These are phyloP conservation scores for Fusarium sp. DNA, from an alignment of 2,329 filamentous ascomycete genomes.

Conservation along the genomic window DNA sequence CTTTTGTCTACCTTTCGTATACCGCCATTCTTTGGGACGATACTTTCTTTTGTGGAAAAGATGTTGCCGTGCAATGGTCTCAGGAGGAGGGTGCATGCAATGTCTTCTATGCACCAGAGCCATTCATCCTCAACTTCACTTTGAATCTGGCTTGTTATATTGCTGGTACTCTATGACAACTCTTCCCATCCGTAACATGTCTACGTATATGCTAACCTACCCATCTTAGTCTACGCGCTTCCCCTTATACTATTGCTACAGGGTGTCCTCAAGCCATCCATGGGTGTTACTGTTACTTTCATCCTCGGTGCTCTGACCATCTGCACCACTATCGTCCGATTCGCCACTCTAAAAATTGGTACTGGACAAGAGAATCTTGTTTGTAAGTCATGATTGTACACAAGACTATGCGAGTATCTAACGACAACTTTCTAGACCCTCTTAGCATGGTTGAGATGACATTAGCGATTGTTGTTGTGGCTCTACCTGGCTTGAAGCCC, in stretches of 20 bases:
- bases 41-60: conserved; percentile 48
- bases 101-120: conserved; percentile 47
- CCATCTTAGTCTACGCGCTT: conserved; percentile 44
- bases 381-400: conserved; percentile 14
- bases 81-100: conserved; percentile 50
- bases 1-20: conserved; percentile 46
- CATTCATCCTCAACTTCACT: conserved; percentile 49
- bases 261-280: conserved; percentile 27
- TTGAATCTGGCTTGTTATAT: conserved; percentile 48
- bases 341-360: conserved; percentile 29
- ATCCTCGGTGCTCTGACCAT: conserved; percentile 33
- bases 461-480: conserved; percentile 31
- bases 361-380: conserved; percentile 39
- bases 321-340: conserved; percentile 31
- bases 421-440: conserved; percentile 13
- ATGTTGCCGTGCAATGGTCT: conserved; percentile 49
- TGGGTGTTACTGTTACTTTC: conserved; percentile 31
- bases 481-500: conserved; percentile 36
- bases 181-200: neutral
- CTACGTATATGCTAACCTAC: neutral
- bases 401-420: neutral
- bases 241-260: conserved; percentile 46
- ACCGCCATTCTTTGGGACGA: conserved; percentile 47
- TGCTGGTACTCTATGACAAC: conserved; percentile 35
- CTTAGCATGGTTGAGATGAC: conserved; percentile 38